Evolutionary conservation across 2,329 filamentous ascomycete species (phyloP).

Genomic region (Alternaria conjuncta): DNA sequence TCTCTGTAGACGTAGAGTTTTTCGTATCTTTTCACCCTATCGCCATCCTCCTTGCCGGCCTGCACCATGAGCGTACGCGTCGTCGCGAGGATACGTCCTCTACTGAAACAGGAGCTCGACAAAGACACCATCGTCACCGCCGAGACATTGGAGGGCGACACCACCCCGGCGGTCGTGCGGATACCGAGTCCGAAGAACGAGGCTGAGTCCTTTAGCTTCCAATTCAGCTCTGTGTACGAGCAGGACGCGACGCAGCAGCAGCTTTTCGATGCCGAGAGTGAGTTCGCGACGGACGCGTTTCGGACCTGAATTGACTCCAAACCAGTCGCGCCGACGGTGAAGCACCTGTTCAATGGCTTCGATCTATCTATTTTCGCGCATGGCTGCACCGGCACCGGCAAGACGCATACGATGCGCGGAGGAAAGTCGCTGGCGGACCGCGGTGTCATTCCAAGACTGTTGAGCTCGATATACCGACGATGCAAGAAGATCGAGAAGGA

Average conservation of each 20-base stretch:
- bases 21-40: slow-evolving; percentile 21
- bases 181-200: slow-evolving; percentile 96
- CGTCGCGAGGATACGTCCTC: slow-evolving; percentile 86
- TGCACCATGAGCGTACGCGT: slow-evolving; percentile 72
- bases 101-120: slow-evolving; percentile 84
- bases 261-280: slow-evolving; percentile 88
- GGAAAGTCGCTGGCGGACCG: slow-evolving; percentile 84
- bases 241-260: slow-evolving; percentile 80
- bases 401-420: slow-evolving; percentile 95
- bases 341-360: slow-evolving; percentile 87
- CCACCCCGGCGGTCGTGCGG: slow-evolving; percentile 70
- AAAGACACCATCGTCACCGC: slow-evolving; percentile 84
- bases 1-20: slow-evolving; percentile 33
- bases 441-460: slow-evolving; percentile 83
- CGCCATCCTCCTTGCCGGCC: slow-evolving; percentile 12
- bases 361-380: slow-evolving; percentile 82
- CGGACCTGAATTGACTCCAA: slow-evolving; percentile 23
- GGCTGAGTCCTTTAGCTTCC: slow-evolving; percentile 87
- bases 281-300: slow-evolving; percentile 9
- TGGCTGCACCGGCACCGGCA: slow-evolving; percentile 90
- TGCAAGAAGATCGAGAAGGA: slow-evolving; percentile 87
- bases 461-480: slow-evolving; percentile 84
- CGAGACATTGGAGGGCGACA: slow-evolving; percentile 52
- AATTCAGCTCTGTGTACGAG: slow-evolving; percentile 93
- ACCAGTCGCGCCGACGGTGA: slow-evolving; percentile 84